A percentile compares a stretch with the other conserved stretches of the same genome.
Evolutionary conservation across 495 filamentous ascomycete species (phyloP).

Genomic region (Daldinia decipiens): DNA sequence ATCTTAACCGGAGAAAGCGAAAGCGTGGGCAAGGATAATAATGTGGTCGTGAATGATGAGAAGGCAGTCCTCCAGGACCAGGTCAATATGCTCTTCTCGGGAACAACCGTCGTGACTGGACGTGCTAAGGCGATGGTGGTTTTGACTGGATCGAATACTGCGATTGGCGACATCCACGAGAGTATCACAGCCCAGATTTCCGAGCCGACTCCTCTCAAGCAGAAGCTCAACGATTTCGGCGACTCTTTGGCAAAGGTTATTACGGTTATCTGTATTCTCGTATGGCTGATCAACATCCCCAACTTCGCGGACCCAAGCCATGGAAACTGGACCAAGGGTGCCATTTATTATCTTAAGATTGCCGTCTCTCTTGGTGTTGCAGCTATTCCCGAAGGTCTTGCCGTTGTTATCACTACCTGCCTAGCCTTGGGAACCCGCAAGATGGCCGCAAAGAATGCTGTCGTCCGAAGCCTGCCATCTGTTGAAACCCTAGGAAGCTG

Average conservation of each 20-base stretch:
- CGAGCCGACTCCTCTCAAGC: conserved; percentile 94
- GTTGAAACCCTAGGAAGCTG: conserved; percentile 99
- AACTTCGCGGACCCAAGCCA: conserved; percentile 96
- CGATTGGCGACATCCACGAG: conserved; percentile 98
- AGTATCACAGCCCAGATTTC: conserved; percentile 98
- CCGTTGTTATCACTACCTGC: conserved; percentile 98
- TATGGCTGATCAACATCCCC: conserved; percentile 98
- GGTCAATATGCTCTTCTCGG: conserved; percentile 97
- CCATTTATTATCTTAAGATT: conserved; percentile 99
- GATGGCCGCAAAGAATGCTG: conserved; percentile 98
- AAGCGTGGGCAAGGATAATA: conserved; percentile 88
- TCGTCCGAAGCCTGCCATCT: conserved; percentile 93
- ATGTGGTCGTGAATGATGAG: conserved; percentile 71
- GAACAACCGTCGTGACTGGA: conserved; percentile 95
- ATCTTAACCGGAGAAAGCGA: conserved; percentile 99
- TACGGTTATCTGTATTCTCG: conserved; percentile 92
- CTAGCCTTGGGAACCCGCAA: conserved; percentile 93
- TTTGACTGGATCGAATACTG: conserved; percentile 88
- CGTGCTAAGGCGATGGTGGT: conserved; percentile 93
- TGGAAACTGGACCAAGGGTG: conserved; percentile 95
- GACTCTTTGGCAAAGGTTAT: conserved; percentile 98
- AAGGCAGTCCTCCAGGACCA: conserved; percentile 98
- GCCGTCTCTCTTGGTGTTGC: conserved; percentile 98
- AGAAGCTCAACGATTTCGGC: conserved; percentile 98
- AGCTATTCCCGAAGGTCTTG: conserved; percentile 96